Conservation (phyloP, 2,329 filamentous ascomycete genomes). For the Diplodia sapinea region DNA sequence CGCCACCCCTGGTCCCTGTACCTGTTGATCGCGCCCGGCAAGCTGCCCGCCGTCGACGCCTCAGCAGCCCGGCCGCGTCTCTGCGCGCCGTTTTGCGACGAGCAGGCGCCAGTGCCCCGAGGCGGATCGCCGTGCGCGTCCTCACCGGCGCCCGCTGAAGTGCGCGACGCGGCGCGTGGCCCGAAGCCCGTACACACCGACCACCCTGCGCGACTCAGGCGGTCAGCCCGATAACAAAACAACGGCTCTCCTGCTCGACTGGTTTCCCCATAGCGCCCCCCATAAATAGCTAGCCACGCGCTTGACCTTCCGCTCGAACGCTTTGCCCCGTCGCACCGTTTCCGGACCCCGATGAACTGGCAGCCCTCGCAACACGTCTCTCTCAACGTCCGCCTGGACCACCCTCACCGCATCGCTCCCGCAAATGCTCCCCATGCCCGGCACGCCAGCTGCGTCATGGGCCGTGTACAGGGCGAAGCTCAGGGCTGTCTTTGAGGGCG, state of each 20-base stretch:
- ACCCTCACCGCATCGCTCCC: slow-evolving; percentile 15
- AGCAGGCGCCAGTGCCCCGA: background rate
- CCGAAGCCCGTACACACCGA: background rate
- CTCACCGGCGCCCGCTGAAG: slow-evolving; percentile 12
- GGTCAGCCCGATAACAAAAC: slow-evolving; percentile 25
- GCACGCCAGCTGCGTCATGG: slow-evolving; percentile 70
- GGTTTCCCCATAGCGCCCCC: slow-evolving; percentile 8
- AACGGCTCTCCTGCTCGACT: slow-evolving; percentile 10
- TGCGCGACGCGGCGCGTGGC: background rate
- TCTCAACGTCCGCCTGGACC: slow-evolving; percentile 1
- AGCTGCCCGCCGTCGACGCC: background rate
- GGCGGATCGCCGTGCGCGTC: background rate
- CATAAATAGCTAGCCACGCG: slow-evolving; percentile 28
- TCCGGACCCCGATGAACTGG: slow-evolving; percentile 26
- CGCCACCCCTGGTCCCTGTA: slow-evolving; percentile 16
- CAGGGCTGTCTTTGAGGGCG: slow-evolving; percentile 66
- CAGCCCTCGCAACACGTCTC: background rate
- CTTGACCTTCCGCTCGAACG: slow-evolving; percentile 11
- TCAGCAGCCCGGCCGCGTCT: background rate
- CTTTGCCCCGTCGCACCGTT: slow-evolving; percentile 22
- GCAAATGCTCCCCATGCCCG: slow-evolving; percentile 59
- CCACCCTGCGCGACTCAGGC: slow-evolving; percentile 23
- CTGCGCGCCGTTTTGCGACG: background rate
- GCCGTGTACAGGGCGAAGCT: slow-evolving; percentile 72
- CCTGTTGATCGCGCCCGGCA: slow-evolving; percentile 19